Percentiles rank a stretch among this genome's conserved stretches.
phyloP scores from a whole-genome alignment of 2,329 filamentous ascomycete genomes.

The Sphaerostilbella broomeana region DNA sequence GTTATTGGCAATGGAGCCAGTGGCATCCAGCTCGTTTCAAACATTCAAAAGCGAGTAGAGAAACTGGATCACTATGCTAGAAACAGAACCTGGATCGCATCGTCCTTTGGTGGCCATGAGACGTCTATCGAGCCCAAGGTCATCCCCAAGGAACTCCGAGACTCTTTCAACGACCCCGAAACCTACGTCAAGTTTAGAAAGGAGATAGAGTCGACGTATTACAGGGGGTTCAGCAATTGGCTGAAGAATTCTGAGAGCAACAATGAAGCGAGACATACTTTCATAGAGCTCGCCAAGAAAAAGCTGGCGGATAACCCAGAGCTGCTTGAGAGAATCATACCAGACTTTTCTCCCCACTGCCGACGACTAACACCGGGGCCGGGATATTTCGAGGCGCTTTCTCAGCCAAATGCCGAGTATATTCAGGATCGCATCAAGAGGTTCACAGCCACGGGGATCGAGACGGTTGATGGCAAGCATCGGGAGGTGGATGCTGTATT shows the following conservation, averaged over 20 bases:
- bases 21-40: slow-evolving; percentile 51
- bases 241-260: slow-evolving; percentile 49
- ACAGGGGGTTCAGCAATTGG: slow-evolving; percentile 48
- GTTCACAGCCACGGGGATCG: slow-evolving; percentile 54
- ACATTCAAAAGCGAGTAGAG: slow-evolving; percentile 41
- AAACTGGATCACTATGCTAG: slow-evolving; percentile 59
- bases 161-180: slow-evolving; percentile 53
- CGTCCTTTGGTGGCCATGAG: slow-evolving; percentile 51
- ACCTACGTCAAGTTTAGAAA: slow-evolving; percentile 56
- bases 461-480: slow-evolving; percentile 49
- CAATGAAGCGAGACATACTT: slow-evolving; percentile 38
- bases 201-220: slow-evolving; percentile 54
- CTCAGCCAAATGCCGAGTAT: slow-evolving; percentile 55
- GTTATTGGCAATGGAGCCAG: slow-evolving; percentile 59
- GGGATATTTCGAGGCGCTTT: slow-evolving; percentile 60
- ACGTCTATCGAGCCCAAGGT: slow-evolving; percentile 50
- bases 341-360: slow-evolving; percentile 59
- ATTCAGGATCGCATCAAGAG: slow-evolving; percentile 50
- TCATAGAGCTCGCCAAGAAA: slow-evolving; percentile 42
- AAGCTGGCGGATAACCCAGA: slow-evolving; percentile 49
- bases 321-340: slow-evolving; percentile 49
- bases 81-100: slow-evolving; percentile 61
- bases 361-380: slow-evolving; percentile 59
- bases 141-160: slow-evolving; percentile 48
- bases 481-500: slow-evolving; percentile 58